Base-by-base conservation (phyloP, 2,329 filamentous ascomycete genomes). In the Cadophora sp. region DNA sequence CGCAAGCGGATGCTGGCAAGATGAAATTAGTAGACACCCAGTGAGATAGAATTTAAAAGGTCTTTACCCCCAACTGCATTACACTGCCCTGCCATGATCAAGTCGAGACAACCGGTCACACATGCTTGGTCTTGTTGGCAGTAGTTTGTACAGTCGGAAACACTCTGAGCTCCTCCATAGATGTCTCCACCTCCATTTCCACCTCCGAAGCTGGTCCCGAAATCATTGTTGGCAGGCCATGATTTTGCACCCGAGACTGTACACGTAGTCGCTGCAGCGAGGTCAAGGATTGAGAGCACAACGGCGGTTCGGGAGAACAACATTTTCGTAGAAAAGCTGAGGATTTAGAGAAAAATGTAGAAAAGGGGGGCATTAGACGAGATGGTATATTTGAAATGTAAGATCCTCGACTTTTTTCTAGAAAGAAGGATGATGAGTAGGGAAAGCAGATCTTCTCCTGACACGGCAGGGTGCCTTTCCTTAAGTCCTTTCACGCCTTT, bases 71-170 rank as follows among this genome's bases (percentile, higher is more conserved):
- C 61, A 26, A 63, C 46, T 16, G 61, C 46, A 11, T 63, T 63
- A 26, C 61, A 63, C 6, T 63, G 61, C n/a, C 61, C 61, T 27
- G 48, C 43, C 61, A 63, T 63, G 31, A 63, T 63, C 27, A 63
- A 22, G 48, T 31, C 61, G 19, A 63, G 61, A 14, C 61, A 63
- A 22, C 46, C 27, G 8, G 61, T 63, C 3, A 63, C 61, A 11
- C 61, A 63, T 4, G 24, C 34, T 22, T 63, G 61, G 40, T 63
- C 61, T 53, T 63, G 61, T 53, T 63, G 50, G 46, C 61, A 63
- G 61, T 24, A 63, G 46, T n/a, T 27, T 9, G 61, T 29, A 27
- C 61, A 63, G 43, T 48, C 43, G 11, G 43, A 22, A 7, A 63
- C 61, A n/a, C 48, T 48, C 11, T 53, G 61, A 3, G 61, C 61